Base-by-base conservation (phyloP, 2,329 filamentous ascomycete species). In the Trichoderma citrinoviride region DNA sequence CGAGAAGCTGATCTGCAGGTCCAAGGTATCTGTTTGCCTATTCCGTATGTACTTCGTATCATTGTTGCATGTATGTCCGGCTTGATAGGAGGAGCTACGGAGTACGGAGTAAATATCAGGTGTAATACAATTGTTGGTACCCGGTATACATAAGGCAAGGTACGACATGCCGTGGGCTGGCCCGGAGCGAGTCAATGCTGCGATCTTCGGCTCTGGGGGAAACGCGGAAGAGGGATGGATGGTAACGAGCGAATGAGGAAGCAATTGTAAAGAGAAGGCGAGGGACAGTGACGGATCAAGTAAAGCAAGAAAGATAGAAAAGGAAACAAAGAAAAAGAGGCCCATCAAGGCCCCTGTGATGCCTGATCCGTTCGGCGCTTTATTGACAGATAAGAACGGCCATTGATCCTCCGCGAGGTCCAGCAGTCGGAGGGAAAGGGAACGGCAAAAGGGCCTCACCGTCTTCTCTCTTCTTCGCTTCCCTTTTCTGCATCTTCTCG, bases 131-230 rank as follows among this genome's bases (percentile, higher is more conserved):
- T 37, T 12, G 33, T 7, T 10, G 7, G 29, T 2, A 8, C 7
- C 8, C 8, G 29, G 29, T 29, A 29, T 8, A 29, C 29, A 29
- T 7, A n/a, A n/a, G n/a, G n/a, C n/a, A n/a, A n/a, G n/a, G n/a
- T n/a, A 8, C 29, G 29, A 33, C 4, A 33, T 33, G 29, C 29
- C 29, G 29, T 12, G 29, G 12, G 29, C 8, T 33, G 29, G 12
- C 12, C 29, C 29, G 29, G 29, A 33, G 29, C 10, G 29, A 33
- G 29, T 33, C 29, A 33, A 29, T 53, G 14, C 17, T 27, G 54
- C 54, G 40, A 57, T 46, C 19, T 33, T 44, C 54, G 54, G 54
- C n/a, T 49, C 44, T 40, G 56, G 56, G n/a, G 29, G 56, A 49
- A 37, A 8, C 8, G 29, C 19, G 21, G 19, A 25, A 25, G 12